phyloP scores from a whole-genome alignment of 2,329 filamentous ascomycete species.

The Sclerotinia minor region DNA sequence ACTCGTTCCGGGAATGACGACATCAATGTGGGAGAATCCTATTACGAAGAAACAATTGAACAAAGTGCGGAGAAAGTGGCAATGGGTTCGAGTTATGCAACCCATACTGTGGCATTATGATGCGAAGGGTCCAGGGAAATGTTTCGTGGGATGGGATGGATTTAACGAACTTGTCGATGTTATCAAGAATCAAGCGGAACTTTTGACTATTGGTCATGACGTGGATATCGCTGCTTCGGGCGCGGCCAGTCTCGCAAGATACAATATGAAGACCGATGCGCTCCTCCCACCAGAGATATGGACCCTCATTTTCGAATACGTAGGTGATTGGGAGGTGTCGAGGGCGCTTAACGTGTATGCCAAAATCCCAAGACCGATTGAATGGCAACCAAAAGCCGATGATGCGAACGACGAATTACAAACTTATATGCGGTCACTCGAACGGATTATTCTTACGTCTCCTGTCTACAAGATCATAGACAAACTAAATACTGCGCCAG shows the following conservation, averaged over 20 bases:
- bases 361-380: conserved; percentile 67
- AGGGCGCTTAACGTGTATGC: conserved; percentile 79
- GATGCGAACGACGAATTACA: conserved; percentile 64
- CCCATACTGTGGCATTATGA: conserved; percentile 84
- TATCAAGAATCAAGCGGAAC: conserved; percentile 74
- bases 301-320: conserved; percentile 81
- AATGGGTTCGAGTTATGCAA: conserved; percentile 78
- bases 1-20: conserved; percentile 85
- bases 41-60: conserved; percentile 84
- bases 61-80: conserved; percentile 81
- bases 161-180: conserved; percentile 72
- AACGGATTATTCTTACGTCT: conserved; percentile 79
- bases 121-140: conserved; percentile 52
- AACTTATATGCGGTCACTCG: conserved; percentile 74
- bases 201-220: conserved; percentile 72
- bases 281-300: conserved; percentile 81
- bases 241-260: conserved; percentile 47
- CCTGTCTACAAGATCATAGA: conserved; percentile 70
- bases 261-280: conserved; percentile 44
- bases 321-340: conserved; percentile 88
- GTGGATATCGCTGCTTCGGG: conserved; percentile 48
- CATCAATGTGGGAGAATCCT: conserved; percentile 85
- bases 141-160: conserved; percentile 60
- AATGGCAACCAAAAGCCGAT: conserved; percentile 67
- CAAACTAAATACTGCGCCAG: conserved; percentile 69